A percentile compares a stretch with the other conserved stretches of the same genome.
These are phyloP conservation scores for Candida mesenterica DNA, from an alignment of 1,139 yeast species.

Conservation along the genomic window DNA sequence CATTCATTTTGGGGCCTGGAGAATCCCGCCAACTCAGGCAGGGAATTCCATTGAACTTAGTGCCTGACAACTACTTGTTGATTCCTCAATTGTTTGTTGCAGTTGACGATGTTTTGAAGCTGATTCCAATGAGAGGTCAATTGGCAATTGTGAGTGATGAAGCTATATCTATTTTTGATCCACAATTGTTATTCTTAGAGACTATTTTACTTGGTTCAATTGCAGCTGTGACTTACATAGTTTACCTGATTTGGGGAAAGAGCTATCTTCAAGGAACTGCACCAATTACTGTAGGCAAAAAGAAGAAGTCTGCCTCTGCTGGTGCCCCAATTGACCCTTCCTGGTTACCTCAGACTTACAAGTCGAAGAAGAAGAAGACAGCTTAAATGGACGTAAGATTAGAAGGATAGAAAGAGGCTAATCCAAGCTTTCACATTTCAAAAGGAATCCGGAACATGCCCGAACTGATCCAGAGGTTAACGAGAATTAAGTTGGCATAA, in stretches of 20 bases:
- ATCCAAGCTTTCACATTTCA: no score
- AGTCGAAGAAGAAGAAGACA: neutral
- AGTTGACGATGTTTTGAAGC: conserved; percentile 51
- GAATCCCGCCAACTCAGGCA: conserved; percentile 51
- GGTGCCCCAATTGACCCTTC: conserved; percentile 21
- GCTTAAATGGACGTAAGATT: no score
- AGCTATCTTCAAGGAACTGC: conserved; percentile 36
- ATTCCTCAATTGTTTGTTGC: conserved; percentile 60
- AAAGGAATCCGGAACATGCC: no score
- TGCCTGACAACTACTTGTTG: conserved; percentile 58
- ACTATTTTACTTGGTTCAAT: conserved; percentile 50
- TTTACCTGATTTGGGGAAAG: conserved; percentile 45
- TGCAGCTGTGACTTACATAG: conserved; percentile 49
- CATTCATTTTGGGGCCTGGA: conserved; percentile 52
- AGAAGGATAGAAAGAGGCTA: no score
- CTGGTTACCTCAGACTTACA: conserved; percentile 21
- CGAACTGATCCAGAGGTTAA: no score
- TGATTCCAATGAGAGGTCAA: conserved; percentile 58
- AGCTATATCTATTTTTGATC: conserved; percentile 68
- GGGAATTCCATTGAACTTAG: conserved; percentile 52
- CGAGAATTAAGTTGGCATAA: no score
- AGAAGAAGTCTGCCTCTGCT: neutral
- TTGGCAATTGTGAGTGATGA: conserved; percentile 61
- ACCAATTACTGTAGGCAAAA: neutral
- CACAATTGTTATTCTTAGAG: conserved; percentile 66